Conservation (phyloP, 805 yeast genomes). For the Candida cerambycidarum region DNA sequence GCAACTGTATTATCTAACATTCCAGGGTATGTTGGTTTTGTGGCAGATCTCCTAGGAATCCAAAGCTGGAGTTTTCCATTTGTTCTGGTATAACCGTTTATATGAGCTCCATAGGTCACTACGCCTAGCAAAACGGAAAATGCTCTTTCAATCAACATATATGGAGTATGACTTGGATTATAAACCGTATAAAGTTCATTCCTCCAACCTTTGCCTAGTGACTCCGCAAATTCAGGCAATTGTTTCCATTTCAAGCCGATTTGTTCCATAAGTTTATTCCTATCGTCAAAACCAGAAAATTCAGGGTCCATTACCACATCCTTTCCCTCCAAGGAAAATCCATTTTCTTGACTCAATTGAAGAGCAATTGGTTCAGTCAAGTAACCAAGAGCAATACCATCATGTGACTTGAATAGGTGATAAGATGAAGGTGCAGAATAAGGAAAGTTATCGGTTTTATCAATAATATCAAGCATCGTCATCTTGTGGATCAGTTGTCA, state of each 20-base stretch:
- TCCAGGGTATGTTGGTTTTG: slow-evolving; percentile 86
- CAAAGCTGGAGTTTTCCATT: slow-evolving; percentile 57
- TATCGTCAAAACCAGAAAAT: slow-evolving; percentile 37
- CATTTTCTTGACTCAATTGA: slow-evolving; percentile 18
- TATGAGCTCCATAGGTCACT: slow-evolving; percentile 85
- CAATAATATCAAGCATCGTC: slow-evolving; percentile 16
- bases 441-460: slow-evolving; percentile 32
- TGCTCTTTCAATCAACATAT: slow-evolving; percentile 75
- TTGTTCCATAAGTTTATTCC: slow-evolving; percentile 40
- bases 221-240: slow-evolving; percentile 23
- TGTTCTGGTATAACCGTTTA: slow-evolving; percentile 65
- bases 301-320: slow-evolving; percentile 27
- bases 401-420: slow-evolving; percentile 31
- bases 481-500: background rate
- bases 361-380: slow-evolving; percentile 24
- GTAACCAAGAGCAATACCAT: slow-evolving; percentile 30
- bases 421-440: slow-evolving; percentile 18
- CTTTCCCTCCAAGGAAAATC: slow-evolving; percentile 19
- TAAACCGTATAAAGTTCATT: slow-evolving; percentile 77
- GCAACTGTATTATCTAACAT: slow-evolving; percentile 93
- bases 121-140: slow-evolving; percentile 81
- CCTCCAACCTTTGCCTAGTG: slow-evolving; percentile 72
- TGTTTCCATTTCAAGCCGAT: slow-evolving; percentile 44
- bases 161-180: slow-evolving; percentile 53
- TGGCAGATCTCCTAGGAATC: slow-evolving; percentile 78